Base-by-base conservation (phyloP, 805 yeast species). In the Starmerella apis region DNA sequence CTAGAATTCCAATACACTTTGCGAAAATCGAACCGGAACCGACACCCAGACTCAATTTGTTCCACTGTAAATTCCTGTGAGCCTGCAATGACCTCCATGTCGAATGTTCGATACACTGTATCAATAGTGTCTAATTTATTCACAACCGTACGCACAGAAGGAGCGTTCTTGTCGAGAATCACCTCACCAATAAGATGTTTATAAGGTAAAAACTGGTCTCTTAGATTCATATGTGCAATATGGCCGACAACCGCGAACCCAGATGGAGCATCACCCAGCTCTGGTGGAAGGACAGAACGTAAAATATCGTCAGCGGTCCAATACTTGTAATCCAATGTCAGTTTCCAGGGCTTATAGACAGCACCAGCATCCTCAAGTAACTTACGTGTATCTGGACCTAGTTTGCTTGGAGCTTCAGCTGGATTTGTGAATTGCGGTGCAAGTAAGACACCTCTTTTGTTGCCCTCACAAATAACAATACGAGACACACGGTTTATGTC, bases 1-100 rank as follows among this genome's bases (percentile, higher is more conserved):
- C 98, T 76, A 14, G 96, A 86, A 64, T 92, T 92, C 99, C 99
- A 92, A 67, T 94, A 92, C 4, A 94, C 98, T 62, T 86, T 84
- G 51, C 85, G 77, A 64, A 94, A 92, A 62, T 92, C 95, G 65
- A 92, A 90, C 43, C 71, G 76, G 68, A 92, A 92, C 10, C 70
- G 66, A 69, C 99, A 90, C 31, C 85, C 85, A 52, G 88, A 78
- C 64, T 92, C 98, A 55, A 74, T 77, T 65, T 90, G 96, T 56
- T 84, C 84, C 14, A 90, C 98, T 32, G 77, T 63, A 55, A 84
- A 77, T 32, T 76, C 73, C 50, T 77, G 79, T 20, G 55, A 61
- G 7, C 98, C 97, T 0, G 97, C 98, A 47, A 92, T 71, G 0
- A 94, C 80, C 54, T 88, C 86, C 97, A 92, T 90, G 20, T 79